phyloP scores from a whole-genome alignment of 208 protist genomes.

The Wallacemonas sp. region DNA sequence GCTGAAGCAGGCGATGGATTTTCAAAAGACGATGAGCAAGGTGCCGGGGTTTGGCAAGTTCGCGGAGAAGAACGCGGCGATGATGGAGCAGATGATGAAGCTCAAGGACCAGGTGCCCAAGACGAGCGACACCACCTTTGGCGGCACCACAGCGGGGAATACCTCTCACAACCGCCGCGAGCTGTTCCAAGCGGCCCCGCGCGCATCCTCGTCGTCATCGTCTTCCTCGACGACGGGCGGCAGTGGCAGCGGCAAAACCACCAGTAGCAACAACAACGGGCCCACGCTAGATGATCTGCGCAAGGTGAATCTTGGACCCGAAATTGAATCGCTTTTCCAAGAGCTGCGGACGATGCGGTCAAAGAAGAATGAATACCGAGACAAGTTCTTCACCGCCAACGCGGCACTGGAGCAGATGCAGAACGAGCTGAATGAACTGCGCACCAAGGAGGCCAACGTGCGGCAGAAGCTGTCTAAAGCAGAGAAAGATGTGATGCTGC shows the following conservation, averaged over 20 bases:
- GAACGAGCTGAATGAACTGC: conserved; percentile 32
- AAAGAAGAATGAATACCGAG: conserved; percentile 86
- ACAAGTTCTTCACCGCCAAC: conserved; percentile 44
- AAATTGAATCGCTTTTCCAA: conserved; percentile 88
- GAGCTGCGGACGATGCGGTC: conserved; percentile 70
- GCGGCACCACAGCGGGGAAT: conserved; percentile 1
- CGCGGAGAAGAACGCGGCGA: conserved; percentile 57
- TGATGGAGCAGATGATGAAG: conserved; percentile 79
- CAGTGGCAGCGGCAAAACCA: conserved; percentile 4
- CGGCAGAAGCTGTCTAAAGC: conserved; percentile 59
- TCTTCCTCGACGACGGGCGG: not conserved
- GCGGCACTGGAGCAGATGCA: conserved; percentile 30
- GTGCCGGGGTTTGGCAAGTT: conserved; percentile 72
- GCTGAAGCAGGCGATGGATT: conserved; percentile 79
- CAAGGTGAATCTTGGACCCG: conserved; percentile 80
- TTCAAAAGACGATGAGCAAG: conserved; percentile 82
- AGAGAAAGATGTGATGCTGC: conserved; percentile 82
- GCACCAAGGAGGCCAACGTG: conserved; percentile 46
- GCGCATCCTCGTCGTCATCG: conserved; percentile 7
- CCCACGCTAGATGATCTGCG: conserved; percentile 84
- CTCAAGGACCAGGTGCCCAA: conserved; percentile 21
- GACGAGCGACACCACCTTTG: conserved; percentile 12
- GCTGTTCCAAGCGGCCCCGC: conserved; percentile 3
- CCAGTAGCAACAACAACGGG: conserved; percentile 10
- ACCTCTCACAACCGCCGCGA: conserved; percentile 12